Base-by-base conservation (phyloP, 345 rosid species). In the Excoecaria cochinchinensis region DNA sequence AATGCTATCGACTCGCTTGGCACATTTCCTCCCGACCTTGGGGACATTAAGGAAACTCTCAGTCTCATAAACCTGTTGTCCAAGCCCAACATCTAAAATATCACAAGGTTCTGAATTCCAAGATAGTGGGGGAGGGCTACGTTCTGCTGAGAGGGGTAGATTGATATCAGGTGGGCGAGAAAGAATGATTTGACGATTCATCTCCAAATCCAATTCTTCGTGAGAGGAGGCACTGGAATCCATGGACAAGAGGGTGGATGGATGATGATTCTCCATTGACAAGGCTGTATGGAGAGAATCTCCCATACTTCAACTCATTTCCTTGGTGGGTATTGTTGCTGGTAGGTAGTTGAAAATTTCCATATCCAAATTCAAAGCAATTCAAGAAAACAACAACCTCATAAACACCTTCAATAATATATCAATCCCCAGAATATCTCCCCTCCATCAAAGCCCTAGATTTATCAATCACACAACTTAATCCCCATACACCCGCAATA, bases 391-490 rank as follows among this genome's bases (percentile, higher is more conserved):
- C 12, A 58, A 57, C 71, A 78, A 78, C 77, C 80, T 76, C 55
- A 80, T 80, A 69, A 80, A 84, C 85, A 76, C 80, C 88, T 76
- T 82, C 78, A 46, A 78, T 82, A 78, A 72, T 70, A 79, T 61
- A 79, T 84, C 90, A 85, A 80, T 84, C 84, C 81, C 91, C 93
- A 81, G 82, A 82, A 81, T 77, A 85, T 71, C 85, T 85, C 78
- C 89, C 91, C 81, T 83, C 90, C 85, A 84, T 82, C 84, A 82
- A 74, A 78, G 82, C 85, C 84, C 87, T 86, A 84, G 44, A 84
- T 85, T 79, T 78, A 77, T 72, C 80, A 77, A 77, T 71, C 74
- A 77, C 58, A 65, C 52, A 79, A 77, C 72, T 82, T 74, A 72
- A 80, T 63, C 77, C 81, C 31, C 78, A 62, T 70, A 78, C 44